Base-by-base conservation (phyloP, 2,329 filamentous ascomycete species). In the Paradendryphiella salina region DNA sequence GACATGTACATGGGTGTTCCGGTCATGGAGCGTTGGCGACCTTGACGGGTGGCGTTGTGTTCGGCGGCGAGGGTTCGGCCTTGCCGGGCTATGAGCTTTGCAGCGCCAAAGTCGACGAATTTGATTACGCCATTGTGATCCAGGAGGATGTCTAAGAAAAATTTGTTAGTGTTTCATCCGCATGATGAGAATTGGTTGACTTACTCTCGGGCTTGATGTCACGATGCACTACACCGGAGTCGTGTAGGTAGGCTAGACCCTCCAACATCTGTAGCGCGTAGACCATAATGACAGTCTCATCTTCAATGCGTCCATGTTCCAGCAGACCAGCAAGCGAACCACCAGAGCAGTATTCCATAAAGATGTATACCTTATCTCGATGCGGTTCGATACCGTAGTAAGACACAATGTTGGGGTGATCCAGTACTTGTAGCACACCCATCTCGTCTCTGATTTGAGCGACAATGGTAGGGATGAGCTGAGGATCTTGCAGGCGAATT, bases 1-100 rank as follows among this genome's bases (percentile, higher is more conserved):
- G 94, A 97, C 94, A 99, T 99, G 80, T 99, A 99, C 94, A 99
- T 99, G 2, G 94, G 94, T 9, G 94, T 99, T 62, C 94, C 94
- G 15, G 92, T 96, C 86, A 97, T 96, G 29, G 89, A 94, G 69
- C 91, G 88, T 74, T 96, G 92, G 23, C 74, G 72, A 17, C 67
- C 73, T 46, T 75, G 71, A 21, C 73, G 71, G 3, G 70, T 71
- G 31, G 82, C 80, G 18, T 80, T 79, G 45, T 86, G 74, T 63
- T 85, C 82, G 35, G 83, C 82, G 17, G 89, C 85, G 14, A 96
- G 79, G 3, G 94, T 97, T 64, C 91, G 90, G 54, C 92, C 92
- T 73, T 96, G 90, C 38, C 92, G 87, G 36, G 94, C 92, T 67
- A 99, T 96, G 57, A 97, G 88, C 73, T 97, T 99, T 54, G 94